These are phyloP conservation scores for Saccharomycopsis guyanensis DNA, from an alignment of 805 yeast species.

Conservation along the genomic window DNA sequence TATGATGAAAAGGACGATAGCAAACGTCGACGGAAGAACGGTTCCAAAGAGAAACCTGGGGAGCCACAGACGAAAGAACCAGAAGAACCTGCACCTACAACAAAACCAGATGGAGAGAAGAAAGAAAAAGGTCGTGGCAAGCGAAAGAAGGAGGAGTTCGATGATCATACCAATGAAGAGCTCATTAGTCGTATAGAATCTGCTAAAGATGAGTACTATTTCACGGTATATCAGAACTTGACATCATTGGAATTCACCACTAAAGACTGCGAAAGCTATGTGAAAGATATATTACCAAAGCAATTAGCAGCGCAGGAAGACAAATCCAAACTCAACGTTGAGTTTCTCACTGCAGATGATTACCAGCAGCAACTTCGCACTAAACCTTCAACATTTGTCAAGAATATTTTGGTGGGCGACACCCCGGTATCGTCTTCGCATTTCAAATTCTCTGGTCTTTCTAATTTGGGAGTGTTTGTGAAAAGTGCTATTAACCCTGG, in stretches of 20 bases:
- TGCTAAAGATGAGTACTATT: constrained; percentile 22
- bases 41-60: constrained; percentile 8
- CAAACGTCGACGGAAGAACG: constrained; percentile 15
- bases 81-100: not conserved
- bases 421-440: constrained; percentile 14
- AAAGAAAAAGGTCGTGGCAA: constrained; percentile 8
- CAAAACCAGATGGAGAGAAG: constrained; percentile 2
- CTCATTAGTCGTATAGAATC: constrained; percentile 23
- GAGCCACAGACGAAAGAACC: constrained; percentile 9
- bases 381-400: constrained; percentile 8
- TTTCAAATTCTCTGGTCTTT: constrained; percentile 51
- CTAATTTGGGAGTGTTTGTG: constrained; percentile 56
- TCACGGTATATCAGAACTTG: constrained; percentile 21
- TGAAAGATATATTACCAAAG: constrained; percentile 2
- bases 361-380: not conserved
- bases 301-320: not conserved
- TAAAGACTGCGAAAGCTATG: constrained; percentile 7
- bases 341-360: not conserved
- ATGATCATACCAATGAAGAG: constrained; percentile 20
- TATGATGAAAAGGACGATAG: constrained; percentile 19
- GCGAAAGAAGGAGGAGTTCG: constrained; percentile 19
- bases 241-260: constrained; percentile 21
- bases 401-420: constrained; percentile 34
- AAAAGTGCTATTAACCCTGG: constrained; percentile 33
- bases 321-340: not conserved